Conservation (phyloP, 371 early-diverging fungal species). For the Choanephora cucurbitarum region DNA sequence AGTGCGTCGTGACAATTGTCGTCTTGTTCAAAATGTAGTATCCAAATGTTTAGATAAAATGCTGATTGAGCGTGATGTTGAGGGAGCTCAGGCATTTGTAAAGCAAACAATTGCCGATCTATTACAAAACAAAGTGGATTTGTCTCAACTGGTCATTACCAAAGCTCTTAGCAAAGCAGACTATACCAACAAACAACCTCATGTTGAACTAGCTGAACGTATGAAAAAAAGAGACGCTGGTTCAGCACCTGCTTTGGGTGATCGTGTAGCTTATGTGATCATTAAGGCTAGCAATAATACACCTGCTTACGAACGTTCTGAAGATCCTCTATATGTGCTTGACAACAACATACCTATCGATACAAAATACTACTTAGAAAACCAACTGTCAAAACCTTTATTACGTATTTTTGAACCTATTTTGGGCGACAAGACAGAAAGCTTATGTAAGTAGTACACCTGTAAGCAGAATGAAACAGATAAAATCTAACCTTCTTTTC, state of each 20-base stretch:
- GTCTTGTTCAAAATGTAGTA: conserved; percentile 92
- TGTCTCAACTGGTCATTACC: conserved; percentile 97
- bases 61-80: conserved; percentile 90
- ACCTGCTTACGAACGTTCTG: conserved; percentile 97
- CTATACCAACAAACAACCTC: conserved; percentile 97
- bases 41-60: conserved; percentile 94
- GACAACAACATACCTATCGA: conserved; percentile 99
- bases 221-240: conserved; percentile 98
- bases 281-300: conserved; percentile 88
- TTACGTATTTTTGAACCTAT: conserved; percentile 99
- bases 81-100: conserved; percentile 88
- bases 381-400: conserved; percentile 98
- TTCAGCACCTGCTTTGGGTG: conserved; percentile 96
- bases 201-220: conserved; percentile 95
- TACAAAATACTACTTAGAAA: conserved; percentile 98
- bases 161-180: conserved; percentile 97
- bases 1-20: conserved; percentile 99
- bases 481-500: too few species aligned
- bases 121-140: conserved; percentile 95
- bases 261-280: conserved; percentile 99
- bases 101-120: conserved; percentile 94
- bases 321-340: conserved; percentile 99
- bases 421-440: conserved; percentile 86
- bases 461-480: too few species aligned
- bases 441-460: conserved; percentile 61